A percentile compares a stretch with the other conserved stretches of the same genome.
Conservation (phyloP, 1,139 yeast genomes). For the Debaryomyces psychrophilus region DNA sequence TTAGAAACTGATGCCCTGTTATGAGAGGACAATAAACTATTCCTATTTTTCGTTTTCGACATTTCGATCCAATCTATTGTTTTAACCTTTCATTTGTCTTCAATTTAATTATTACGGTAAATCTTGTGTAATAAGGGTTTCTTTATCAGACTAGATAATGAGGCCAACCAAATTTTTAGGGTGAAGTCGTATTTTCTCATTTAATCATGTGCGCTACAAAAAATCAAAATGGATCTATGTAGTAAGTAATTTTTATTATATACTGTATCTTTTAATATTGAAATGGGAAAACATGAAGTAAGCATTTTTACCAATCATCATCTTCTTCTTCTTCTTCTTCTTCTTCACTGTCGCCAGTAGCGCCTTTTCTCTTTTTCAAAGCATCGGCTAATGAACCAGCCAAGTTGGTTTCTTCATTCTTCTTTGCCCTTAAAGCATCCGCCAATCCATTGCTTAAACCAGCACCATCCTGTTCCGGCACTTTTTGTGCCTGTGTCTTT, state of each 20-base stretch:
- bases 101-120: background rate
- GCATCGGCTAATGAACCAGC: constrained; percentile 94
- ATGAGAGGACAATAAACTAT: constrained; percentile 37
- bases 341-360: constrained; percentile 71
- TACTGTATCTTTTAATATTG: constrained; percentile 4
- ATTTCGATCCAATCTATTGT: constrained; percentile 17
- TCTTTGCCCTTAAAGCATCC: constrained; percentile 69
- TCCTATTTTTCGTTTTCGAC: constrained; percentile 42
- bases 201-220: constrained; percentile 2
- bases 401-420: constrained; percentile 62
- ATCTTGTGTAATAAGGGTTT: background rate
- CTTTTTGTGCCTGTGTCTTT: constrained; percentile 17
- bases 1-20: constrained; percentile 29
- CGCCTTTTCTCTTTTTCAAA: constrained; percentile 78
- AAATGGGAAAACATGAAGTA: background rate
- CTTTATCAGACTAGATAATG: background rate
- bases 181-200: background rate
- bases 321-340: constrained; percentile 80
- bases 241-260: constrained; percentile 1
- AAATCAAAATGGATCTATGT: background rate
- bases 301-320: constrained; percentile 33
- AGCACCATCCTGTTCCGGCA: constrained; percentile 22
- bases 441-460: constrained; percentile 69
- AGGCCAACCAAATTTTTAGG: background rate
- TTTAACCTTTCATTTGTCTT: constrained; percentile 1